phyloP scores from a whole-genome alignment of 192 early-diverging fungal genomes.

The Coemansia sp. region DNA sequence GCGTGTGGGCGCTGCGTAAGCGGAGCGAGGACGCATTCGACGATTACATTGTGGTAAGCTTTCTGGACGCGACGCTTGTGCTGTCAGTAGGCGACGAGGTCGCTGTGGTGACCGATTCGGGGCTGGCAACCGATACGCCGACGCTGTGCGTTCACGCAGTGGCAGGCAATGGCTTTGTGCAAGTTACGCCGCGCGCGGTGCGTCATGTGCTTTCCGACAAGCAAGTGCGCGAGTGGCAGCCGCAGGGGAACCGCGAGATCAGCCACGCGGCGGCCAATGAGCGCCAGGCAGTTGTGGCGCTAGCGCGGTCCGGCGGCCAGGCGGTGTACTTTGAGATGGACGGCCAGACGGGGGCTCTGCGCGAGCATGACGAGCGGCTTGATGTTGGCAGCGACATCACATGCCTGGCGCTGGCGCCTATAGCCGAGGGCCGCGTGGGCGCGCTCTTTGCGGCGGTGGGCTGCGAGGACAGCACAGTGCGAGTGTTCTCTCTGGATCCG shows the following conservation, averaged over 20 bases:
- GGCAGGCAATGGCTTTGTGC: slow-evolving; percentile 84
- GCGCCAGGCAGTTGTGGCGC: slow-evolving; percentile 79
- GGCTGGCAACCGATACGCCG: slow-evolving; percentile 78
- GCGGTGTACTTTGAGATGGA: slow-evolving; percentile 95
- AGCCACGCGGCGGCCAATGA: slow-evolving; percentile 77
- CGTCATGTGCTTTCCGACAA: slow-evolving; percentile 85
- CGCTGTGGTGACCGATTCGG: slow-evolving; percentile 90
- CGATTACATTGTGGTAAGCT: slow-evolving; percentile 89
- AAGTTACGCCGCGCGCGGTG: slow-evolving; percentile 88
- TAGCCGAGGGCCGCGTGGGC: slow-evolving; percentile 72
- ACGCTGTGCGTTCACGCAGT: slow-evolving; percentile 84
- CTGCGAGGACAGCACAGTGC: slow-evolving; percentile 88
- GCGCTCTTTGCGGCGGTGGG: slow-evolving; percentile 86
- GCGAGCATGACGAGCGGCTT: slow-evolving; percentile 81
- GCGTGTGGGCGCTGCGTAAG: slow-evolving; percentile 75
- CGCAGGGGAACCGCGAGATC: slow-evolving; percentile 71
- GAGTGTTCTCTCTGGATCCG: slow-evolving; percentile 82
- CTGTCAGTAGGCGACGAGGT: slow-evolving; percentile 93
- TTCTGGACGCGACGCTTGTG: slow-evolving; percentile 89
- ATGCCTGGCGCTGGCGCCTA: slow-evolving; percentile 74
- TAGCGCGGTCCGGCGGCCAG: slow-evolving; percentile 70
- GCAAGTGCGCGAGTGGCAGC: slow-evolving; percentile 91
- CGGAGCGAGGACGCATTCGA: slow-evolving; percentile 61
- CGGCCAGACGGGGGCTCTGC: slow-evolving; percentile 63
- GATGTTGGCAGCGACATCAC: slow-evolving; percentile 70